Conservation (phyloP, 371 early-diverging fungal species). For the Mortierella polycephala region DNA sequence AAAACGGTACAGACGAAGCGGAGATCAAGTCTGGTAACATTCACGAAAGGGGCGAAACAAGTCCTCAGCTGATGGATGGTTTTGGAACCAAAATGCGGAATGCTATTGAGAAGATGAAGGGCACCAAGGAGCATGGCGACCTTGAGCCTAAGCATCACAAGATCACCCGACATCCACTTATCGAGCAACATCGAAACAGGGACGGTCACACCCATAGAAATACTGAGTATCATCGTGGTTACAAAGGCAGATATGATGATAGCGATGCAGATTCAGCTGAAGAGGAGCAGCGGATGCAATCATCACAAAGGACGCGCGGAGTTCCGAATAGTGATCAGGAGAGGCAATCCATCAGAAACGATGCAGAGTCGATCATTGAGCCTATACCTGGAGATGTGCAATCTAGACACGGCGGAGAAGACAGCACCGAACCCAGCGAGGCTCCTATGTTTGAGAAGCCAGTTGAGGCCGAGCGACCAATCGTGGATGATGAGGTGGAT, state of each 20-base stretch:
- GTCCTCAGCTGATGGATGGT: slow-evolving; percentile 10
- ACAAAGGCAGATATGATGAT: background rate
- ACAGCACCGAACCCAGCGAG: background rate
- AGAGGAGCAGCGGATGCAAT: background rate
- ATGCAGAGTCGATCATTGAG: slow-evolving; percentile 28
- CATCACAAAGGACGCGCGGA: background rate
- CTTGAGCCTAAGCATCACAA: slow-evolving; percentile 29
- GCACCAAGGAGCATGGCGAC: slow-evolving; percentile 21
- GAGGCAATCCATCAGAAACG: slow-evolving; percentile 1
- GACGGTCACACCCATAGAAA: slow-evolving; percentile 1
- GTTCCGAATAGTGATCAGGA: background rate
- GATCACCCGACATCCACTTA: slow-evolving; percentile 4
- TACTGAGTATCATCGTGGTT: slow-evolving; percentile 2
- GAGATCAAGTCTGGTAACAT: slow-evolving; percentile 10
- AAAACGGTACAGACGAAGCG: slow-evolving; percentile 13
- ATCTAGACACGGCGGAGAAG: background rate
- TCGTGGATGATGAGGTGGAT: slow-evolving; percentile 40
- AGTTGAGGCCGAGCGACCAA: background rate
- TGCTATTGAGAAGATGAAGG: slow-evolving; percentile 23
- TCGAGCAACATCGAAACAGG: background rate
- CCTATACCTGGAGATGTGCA: slow-evolving; percentile 1
- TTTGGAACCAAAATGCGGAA: slow-evolving; percentile 20
- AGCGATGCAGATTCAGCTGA: slow-evolving; percentile 5
- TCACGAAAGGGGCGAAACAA: background rate
- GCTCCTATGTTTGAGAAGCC: background rate